Evolutionary conservation across 208 protist genomes (phyloP).

Genomic region (Trypanosoma cruzi): DNA sequence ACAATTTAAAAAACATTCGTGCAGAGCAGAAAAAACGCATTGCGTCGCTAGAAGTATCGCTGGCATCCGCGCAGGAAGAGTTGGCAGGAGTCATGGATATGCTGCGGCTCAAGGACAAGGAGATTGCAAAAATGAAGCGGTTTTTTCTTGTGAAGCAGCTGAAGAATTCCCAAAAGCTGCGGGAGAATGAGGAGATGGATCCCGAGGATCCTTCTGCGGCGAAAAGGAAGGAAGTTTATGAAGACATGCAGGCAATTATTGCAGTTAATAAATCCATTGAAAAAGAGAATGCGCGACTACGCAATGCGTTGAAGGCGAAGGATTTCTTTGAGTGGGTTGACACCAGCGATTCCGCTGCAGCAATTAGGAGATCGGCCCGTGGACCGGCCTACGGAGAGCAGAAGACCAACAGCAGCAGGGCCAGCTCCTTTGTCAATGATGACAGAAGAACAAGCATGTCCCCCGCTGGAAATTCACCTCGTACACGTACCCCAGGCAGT

Average conservation of each 20-base stretch:
- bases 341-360: not conserved
- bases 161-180: constrained; percentile 55
- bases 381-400: not conserved
- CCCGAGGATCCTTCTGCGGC: constrained; percentile 10
- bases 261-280: constrained; percentile 79
- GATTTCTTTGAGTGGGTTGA: not conserved
- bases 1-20: constrained; percentile 11
- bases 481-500: not conserved
- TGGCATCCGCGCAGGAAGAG: constrained; percentile 46
- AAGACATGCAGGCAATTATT: constrained; percentile 65
- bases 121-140: constrained; percentile 44
- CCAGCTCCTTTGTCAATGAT: not conserved
- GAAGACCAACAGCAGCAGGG: not conserved
- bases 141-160: constrained; percentile 41
- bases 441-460: not conserved
- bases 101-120: constrained; percentile 52
- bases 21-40: constrained; percentile 35
- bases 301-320: constrained; percentile 36
- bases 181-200: constrained; percentile 26
- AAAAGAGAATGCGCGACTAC: constrained; percentile 54
- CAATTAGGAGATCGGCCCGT: not conserved
- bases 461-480: not conserved
- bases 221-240: constrained; percentile 27
- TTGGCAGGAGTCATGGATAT: constrained; percentile 53
- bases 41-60: constrained; percentile 20